A percentile compares a stretch with the other conserved stretches of the same genome.
Conservation (phyloP, 768 basidiomycete genomes). For the Phaeotremella skinneri region DNA sequence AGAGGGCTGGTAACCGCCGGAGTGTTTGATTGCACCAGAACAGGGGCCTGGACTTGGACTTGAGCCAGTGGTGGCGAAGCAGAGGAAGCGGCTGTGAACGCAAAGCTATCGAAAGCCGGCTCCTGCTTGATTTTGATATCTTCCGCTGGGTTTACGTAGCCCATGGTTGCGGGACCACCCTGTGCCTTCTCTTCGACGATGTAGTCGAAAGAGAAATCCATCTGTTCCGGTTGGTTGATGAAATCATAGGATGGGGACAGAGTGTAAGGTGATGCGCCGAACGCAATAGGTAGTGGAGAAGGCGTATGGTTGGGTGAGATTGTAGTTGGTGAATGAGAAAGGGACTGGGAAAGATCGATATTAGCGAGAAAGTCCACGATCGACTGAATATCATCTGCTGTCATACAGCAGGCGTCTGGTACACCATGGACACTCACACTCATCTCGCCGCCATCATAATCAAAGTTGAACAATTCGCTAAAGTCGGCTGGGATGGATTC, state of each 20-base stretch:
- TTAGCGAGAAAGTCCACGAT: conserved; percentile 12
- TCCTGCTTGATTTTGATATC: conserved; percentile 35
- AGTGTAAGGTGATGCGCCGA: background rate
- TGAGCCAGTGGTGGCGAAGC: conserved; percentile 15
- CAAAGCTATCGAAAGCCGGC: conserved; percentile 30
- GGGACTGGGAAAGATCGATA: conserved; percentile 14
- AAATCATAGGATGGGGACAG: conserved; percentile 18
- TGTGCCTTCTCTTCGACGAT: conserved; percentile 10
- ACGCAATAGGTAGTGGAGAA: conserved; percentile 26
- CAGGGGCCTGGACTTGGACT: conserved; percentile 1
- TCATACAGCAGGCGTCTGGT: background rate
- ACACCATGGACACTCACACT: conserved; percentile 11
- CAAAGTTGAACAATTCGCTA: conserved; percentile 39
- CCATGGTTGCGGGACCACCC: conserved; percentile 6
- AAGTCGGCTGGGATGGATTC: conserved; percentile 5
- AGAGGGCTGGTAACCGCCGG: conserved; percentile 8
- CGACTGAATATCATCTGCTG: background rate
- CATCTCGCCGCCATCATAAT: conserved; percentile 29
- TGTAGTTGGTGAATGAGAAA: conserved; percentile 38
- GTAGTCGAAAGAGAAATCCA: conserved; percentile 26
- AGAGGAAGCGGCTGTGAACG: conserved; percentile 12
- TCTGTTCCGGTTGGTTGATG: conserved; percentile 10
- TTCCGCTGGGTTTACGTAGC: background rate
- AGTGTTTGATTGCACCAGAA: background rate
- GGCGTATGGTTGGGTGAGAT: conserved; percentile 42